Conservation (phyloP, 306 rosid species). For the Hippophae tibetana region DNA sequence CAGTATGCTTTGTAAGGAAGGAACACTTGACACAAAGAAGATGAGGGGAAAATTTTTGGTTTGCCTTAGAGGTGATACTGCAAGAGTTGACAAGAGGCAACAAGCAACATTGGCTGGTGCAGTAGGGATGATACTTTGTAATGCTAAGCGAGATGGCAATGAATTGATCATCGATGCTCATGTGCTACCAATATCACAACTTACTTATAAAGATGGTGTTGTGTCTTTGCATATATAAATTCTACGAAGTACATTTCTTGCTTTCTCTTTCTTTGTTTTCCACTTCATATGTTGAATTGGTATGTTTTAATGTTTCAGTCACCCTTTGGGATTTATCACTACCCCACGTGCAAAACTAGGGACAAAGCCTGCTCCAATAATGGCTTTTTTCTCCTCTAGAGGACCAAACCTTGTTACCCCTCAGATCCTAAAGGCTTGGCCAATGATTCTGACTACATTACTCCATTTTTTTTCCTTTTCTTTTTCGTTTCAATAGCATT, state of each 20-base stretch:
- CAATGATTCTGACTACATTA: too few species aligned
- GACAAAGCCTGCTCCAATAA: constrained; percentile 48
- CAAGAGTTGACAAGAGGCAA: constrained; percentile 44
- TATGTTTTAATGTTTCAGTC: constrained; percentile 19
- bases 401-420: constrained; percentile 59
- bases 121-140: constrained; percentile 70
- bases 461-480: too few species aligned
- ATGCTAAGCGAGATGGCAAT: constrained; percentile 24
- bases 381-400: constrained; percentile 68
- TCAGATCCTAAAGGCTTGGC: constrained; percentile 42
- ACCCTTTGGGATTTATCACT: constrained; percentile 45
- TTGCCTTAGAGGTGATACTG: constrained; percentile 35
- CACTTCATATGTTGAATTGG: not conserved
- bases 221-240: constrained; percentile 33
- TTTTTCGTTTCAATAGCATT: too few species aligned
- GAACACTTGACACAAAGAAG: constrained; percentile 44
- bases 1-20: constrained; percentile 30
- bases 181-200: constrained; percentile 45
- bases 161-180: constrained; percentile 43
- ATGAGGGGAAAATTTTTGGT: constrained; percentile 48
- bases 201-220: constrained; percentile 37
- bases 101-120: constrained; percentile 54
- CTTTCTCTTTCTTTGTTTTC: not conserved
- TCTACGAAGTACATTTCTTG: constrained; percentile 31
- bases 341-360: constrained; percentile 27